These are phyloP conservation scores for Coemansia sp. DNA, from an alignment of 192 early-diverging fungal genomes.

Conservation along the genomic window DNA sequence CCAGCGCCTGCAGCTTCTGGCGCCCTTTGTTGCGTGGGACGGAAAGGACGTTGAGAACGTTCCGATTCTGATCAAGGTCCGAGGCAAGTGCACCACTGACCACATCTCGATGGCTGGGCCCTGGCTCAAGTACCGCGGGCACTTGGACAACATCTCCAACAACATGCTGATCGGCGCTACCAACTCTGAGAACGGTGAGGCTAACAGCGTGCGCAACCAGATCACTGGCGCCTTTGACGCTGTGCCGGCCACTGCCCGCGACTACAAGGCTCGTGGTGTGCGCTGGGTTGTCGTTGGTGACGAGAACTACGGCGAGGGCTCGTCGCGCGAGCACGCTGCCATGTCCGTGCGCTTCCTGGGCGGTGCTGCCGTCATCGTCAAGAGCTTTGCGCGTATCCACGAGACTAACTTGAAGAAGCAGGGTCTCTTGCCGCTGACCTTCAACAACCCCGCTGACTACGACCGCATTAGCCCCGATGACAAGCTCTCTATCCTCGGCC, in stretches of 20 bases:
- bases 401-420: conserved; percentile 99
- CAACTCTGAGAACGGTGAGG: conserved; percentile 82
- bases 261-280: conserved; percentile 87
- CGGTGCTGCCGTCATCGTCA: conserved; percentile 90
- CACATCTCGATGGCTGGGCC: conserved; percentile 95
- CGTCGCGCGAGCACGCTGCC: conserved; percentile 98
- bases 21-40: conserved; percentile 87
- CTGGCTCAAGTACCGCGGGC: conserved; percentile 95
- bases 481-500: conserved; percentile 86
- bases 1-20: conserved; percentile 89
- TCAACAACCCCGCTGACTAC: conserved; percentile 92
- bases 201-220: conserved; percentile 74
- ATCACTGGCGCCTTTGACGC: conserved; percentile 78
- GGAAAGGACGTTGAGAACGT: conserved; percentile 82
- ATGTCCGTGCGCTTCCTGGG: conserved; percentile 95
- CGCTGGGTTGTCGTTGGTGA: conserved; percentile 97
- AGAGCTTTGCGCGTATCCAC: conserved; percentile 99
- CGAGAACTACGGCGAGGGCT: conserved; percentile 99
- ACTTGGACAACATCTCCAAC: conserved; percentile 98
- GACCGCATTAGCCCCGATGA: conserved; percentile 86
- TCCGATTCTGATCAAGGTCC: conserved; percentile 92
- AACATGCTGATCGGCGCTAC: conserved; percentile 99
- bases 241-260: conserved; percentile 91
- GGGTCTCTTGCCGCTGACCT: conserved; percentile 95
- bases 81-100: conserved; percentile 99